A percentile compares a stretch with the other conserved stretches of the same genome.
Evolutionary conservation across 805 yeast species (phyloP).

Genomic region (Diddensiella transvaalensis): DNA sequence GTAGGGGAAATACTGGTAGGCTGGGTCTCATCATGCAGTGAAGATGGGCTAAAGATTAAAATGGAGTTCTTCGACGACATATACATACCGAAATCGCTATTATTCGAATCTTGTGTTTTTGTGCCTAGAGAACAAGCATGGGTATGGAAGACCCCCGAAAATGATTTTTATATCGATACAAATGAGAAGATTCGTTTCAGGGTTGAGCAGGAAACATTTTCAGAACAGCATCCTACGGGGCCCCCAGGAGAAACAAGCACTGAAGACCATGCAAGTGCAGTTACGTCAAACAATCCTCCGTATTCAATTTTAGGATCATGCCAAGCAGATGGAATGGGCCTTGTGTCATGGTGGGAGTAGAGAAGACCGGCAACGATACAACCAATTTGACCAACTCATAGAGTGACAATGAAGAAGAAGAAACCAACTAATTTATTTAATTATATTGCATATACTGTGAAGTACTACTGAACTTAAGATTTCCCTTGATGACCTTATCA

Average conservation of each 20-base stretch:
- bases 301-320: slow-evolving; percentile 86
- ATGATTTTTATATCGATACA: slow-evolving; percentile 77
- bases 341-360: slow-evolving; percentile 93
- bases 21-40: slow-evolving; percentile 84
- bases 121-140: slow-evolving; percentile 79
- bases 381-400: background rate
- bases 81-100: slow-evolving; percentile 75
- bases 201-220: slow-evolving; percentile 83
- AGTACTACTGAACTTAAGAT: slow-evolving; percentile 94
- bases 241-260: slow-evolving; percentile 37
- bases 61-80: slow-evolving; percentile 91
- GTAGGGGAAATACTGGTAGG: slow-evolving; percentile 91
- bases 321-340: slow-evolving; percentile 95
- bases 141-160: slow-evolving; percentile 72
- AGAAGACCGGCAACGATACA: background rate
- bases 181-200: slow-evolving; percentile 91
- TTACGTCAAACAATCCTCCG: slow-evolving; percentile 41
- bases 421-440: slow-evolving; percentile 33
- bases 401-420: background rate
- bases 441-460: slow-evolving; percentile 99
- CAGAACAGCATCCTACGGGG: slow-evolving; percentile 74
- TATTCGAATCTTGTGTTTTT: slow-evolving; percentile 75
- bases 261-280: slow-evolving; percentile 13
- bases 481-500: slow-evolving; percentile 97
- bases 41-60: slow-evolving; percentile 80